Base-by-base conservation (phyloP, 495 filamentous ascomycete species). In the Paragyromitra xinjiangensis region DNA sequence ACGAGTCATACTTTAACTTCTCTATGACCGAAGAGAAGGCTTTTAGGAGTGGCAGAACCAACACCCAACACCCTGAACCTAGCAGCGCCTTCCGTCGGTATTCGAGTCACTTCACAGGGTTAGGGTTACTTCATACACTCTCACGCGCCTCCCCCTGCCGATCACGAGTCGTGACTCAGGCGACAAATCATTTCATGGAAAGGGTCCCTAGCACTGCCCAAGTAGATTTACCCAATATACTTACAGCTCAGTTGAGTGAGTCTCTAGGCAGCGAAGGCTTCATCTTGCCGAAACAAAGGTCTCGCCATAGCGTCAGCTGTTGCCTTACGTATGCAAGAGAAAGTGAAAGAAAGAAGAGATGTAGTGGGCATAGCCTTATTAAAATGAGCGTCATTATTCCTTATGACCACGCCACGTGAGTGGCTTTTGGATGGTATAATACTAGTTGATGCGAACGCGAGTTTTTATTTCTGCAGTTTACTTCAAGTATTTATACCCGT, bases 81-180 rank as follows among this genome's bases (percentile, higher is more conserved):
- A 24, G 4, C 29, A 34, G 3, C 29, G 29, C 29, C 29, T 34
- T 34, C 3, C n/a, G 34, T 61, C 12, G 56, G 34, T 5, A 50
- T 14, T 62, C 22, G 44, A 65, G 56, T 65, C 44, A 53, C 39
- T 14, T 6, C 3, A 7, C 7, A 48, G 62, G 70, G 70, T 66
- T 73, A 73, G 70, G 70, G 48, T 73, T 67, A 12, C 40, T 37
- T 19, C 67, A 69, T 53, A 69, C 53, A 0, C 40, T 45, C 39
- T 69, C 66, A 69, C 66, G 14, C 55, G 40, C 62, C 37, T 29
- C 8, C 14, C 14, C 37, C 44, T 48, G 8, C 51, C 14, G n/a
- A 40, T 42, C 51, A 62, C 56, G 37, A 37, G 45, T 12, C 44
- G 24, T 75, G 72, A 71, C 65, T 75, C 66, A 71, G 22, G 7